A percentile compares a stretch with the other conserved stretches of the same genome.
Evolutionary conservation across 495 filamentous ascomycete genomes (phyloP).

Genomic region (Haplographium delicatum): DNA sequence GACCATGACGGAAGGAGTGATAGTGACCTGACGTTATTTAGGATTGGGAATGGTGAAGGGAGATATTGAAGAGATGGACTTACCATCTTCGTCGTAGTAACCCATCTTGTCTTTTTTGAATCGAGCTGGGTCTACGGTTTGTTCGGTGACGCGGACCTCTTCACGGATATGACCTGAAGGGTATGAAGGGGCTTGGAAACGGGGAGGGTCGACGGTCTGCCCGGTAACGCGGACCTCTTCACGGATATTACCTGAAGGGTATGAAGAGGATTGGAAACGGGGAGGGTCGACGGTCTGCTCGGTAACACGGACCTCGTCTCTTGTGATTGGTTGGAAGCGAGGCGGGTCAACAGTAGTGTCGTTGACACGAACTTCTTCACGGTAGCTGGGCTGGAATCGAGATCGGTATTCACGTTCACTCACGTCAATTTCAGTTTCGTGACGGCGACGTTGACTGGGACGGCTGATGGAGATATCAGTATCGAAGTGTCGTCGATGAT

Average conservation of each 20-base stretch:
- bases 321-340: slow-evolving; percentile 13
- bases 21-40: slow-evolving; percentile 62
- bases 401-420: slow-evolving; percentile 83
- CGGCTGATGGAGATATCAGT: slow-evolving; percentile 27
- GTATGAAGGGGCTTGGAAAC: slow-evolving; percentile 26
- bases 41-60: slow-evolving; percentile 10
- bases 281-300: slow-evolving; percentile 41
- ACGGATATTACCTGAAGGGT: slow-evolving; percentile 1
- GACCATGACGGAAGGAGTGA: slow-evolving; percentile 85
- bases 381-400: slow-evolving; percentile 66
- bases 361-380: slow-evolving; percentile 48
- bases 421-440: slow-evolving; percentile 65
- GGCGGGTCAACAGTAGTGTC: slow-evolving; percentile 41
- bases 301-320: slow-evolving; percentile 15
- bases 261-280: slow-evolving; percentile 28
- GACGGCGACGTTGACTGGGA: slow-evolving; percentile 23
- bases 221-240: slow-evolving; percentile 25
- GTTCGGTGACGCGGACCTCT: slow-evolving; percentile 32
- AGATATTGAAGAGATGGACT: slow-evolving; percentile 25
- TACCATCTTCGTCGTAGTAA: slow-evolving; percentile 94
- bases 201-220: slow-evolving; percentile 42
- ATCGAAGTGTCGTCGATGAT: slow-evolving; percentile 38
- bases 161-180: slow-evolving; percentile 3
- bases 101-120: slow-evolving; percentile 66
- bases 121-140: slow-evolving; percentile 45